A percentile compares a stretch with the other conserved stretches of the same genome.
Evolutionary conservation across 805 yeast species (phyloP).

Genomic region (Hermanozyma aechmeae): DNA sequence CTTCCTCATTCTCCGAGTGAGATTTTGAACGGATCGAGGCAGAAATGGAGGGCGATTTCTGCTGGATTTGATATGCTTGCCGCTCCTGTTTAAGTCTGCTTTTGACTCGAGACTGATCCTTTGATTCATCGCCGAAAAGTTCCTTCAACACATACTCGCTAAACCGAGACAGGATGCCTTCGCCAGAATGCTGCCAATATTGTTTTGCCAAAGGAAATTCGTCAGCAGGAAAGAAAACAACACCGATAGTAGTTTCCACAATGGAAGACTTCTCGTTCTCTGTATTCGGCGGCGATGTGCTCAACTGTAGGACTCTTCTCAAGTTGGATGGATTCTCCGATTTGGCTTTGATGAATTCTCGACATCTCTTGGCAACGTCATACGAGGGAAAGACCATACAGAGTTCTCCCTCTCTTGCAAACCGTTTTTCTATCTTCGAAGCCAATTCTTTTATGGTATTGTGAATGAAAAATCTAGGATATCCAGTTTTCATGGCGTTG

Average conservation of each 20-base stretch:
- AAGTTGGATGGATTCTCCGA: constrained; percentile 17
- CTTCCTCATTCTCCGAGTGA: constrained; percentile 16
- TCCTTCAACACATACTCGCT: constrained; percentile 77
- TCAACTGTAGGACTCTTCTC: constrained; percentile 59
- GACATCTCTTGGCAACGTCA: constrained; percentile 71
- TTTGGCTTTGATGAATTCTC: constrained; percentile 58
- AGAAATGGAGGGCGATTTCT: constrained; percentile 22
- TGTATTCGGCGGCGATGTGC: constrained; percentile 57
- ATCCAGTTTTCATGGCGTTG: constrained; percentile 71
- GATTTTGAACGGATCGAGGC: constrained; percentile 16
- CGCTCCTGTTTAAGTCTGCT: constrained; percentile 21
- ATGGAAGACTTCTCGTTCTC: constrained; percentile 51
- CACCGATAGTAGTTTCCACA: constrained; percentile 63
- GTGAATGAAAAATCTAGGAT: constrained; percentile 79
- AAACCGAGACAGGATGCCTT: constrained; percentile 84
- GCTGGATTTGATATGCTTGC: constrained; percentile 24
- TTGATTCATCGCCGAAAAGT: constrained; percentile 22
- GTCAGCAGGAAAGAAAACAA: constrained; percentile 62
- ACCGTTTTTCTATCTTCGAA: constrained; percentile 48
- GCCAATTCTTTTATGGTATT: constrained; percentile 49
- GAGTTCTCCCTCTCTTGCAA: constrained; percentile 72
- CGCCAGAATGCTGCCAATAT: constrained; percentile 97
- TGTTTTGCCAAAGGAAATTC: constrained; percentile 61
- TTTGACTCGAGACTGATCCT: constrained; percentile 6
- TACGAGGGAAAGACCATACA: constrained; percentile 73